Conservation (phyloP, 2,329 filamentous ascomycete species). For the Aspergillus pseudoviridinutans region DNA sequence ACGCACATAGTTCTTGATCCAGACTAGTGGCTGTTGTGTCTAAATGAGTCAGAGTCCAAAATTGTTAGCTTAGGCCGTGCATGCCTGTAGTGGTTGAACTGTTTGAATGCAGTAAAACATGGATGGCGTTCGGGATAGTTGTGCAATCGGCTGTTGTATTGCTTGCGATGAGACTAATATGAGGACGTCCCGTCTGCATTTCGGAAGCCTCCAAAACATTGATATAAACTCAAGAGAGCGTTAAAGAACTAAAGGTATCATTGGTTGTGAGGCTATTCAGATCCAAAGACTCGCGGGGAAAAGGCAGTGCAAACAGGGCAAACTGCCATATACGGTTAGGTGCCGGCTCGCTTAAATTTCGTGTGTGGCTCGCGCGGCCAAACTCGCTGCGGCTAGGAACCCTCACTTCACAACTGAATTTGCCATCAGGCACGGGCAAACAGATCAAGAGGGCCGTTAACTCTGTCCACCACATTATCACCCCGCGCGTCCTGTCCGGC, state of each 20-base stretch:
- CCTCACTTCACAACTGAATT: slow-evolving; percentile 23
- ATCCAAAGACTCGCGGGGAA: slow-evolving; percentile 2
- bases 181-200: neutral
- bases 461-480: slow-evolving; percentile 9
- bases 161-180: neutral
- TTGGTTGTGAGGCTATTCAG: neutral
- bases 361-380: slow-evolving; percentile 34
- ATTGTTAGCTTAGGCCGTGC: no score
- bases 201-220: neutral
- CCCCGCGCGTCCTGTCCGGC: slow-evolving; percentile 2
- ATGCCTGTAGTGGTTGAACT: no score
- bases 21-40: neutral
- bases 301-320: slow-evolving; percentile 3
- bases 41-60: no score
- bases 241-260: neutral
- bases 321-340: slow-evolving; percentile 33
- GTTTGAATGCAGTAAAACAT: no score
- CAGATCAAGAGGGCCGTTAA: slow-evolving; percentile 9
- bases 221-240: neutral
- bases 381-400: slow-evolving; percentile 24
- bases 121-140: no score
- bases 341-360: slow-evolving; percentile 45
- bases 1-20: neutral
- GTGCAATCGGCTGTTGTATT: no score
- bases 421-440: slow-evolving; percentile 18